A percentile compares a stretch with the other conserved stretches of the same genome.
Conservation (phyloP, 2,329 filamentous ascomycete species). For the Capronia americana region DNA sequence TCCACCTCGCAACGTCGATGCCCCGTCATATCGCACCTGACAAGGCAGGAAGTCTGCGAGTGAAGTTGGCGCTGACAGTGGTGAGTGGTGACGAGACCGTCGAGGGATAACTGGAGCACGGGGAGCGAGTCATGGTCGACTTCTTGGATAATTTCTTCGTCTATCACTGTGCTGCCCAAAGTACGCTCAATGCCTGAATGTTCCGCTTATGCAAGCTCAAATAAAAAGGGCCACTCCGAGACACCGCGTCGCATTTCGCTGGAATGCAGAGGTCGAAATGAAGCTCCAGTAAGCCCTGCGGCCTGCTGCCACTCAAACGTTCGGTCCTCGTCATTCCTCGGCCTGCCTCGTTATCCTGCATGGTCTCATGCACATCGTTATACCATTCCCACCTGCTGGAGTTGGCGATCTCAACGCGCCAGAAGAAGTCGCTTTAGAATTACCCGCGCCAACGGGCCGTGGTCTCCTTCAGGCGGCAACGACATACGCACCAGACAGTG, state of each 20-base stretch:
- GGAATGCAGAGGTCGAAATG: background rate
- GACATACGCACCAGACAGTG: background rate
- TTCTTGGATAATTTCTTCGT: background rate
- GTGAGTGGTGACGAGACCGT: background rate
- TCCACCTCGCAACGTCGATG: background rate
- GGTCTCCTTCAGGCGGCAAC: background rate
- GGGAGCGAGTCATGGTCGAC: background rate
- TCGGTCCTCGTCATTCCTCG: background rate
- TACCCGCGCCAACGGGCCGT: background rate
- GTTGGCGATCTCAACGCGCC: background rate
- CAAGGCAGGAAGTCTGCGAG: background rate
- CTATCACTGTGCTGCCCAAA: conserved; percentile 2
- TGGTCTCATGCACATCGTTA: conserved; percentile 35
- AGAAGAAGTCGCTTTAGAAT: background rate
- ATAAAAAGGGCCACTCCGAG: background rate
- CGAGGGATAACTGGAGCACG: background rate
- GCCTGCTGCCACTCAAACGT: background rate
- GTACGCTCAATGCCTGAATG: conserved; percentile 8
- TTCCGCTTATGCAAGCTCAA: conserved; percentile 19
- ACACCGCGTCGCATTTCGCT: background rate
- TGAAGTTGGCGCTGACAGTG: background rate
- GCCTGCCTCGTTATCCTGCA: conserved; percentile 23
- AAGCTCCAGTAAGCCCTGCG: background rate
- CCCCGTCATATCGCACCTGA: background rate
- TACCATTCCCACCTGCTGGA: conserved; percentile 4